Conservation (phyloP, 2,329 filamentous ascomycete species). For the Aspergillus pseudotamarii region DNA sequence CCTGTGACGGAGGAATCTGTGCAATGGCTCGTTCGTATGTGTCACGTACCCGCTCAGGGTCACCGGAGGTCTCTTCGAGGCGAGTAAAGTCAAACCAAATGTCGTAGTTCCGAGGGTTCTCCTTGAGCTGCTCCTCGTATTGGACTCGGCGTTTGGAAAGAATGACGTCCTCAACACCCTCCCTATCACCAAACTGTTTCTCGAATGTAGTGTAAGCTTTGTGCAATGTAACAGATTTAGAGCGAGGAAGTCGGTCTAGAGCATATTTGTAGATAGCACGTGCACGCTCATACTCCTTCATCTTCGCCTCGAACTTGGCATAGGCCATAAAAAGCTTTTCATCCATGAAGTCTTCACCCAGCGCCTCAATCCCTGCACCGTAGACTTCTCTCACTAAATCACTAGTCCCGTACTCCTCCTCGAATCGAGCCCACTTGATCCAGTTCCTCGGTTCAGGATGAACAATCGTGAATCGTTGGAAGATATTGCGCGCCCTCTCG, state of each 20-base stretch:
- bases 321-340: conserved; percentile 95
- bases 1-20: conserved; percentile 89
- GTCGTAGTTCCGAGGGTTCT: conserved; percentile 96
- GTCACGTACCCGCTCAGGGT: conserved; percentile 82
- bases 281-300: conserved; percentile 93
- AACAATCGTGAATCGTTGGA: conserved; percentile 84
- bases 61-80: conserved; percentile 82
- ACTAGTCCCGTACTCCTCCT: conserved; percentile 91
- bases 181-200: conserved; percentile 92
- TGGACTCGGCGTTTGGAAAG: conserved; percentile 89
- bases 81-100: conserved; percentile 94
- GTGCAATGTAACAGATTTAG: conserved; percentile 80
- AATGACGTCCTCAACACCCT: conserved; percentile 94
- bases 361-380: conserved; percentile 79
- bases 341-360: conserved; percentile 94
- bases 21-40: conserved; percentile 95
- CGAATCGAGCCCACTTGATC: conserved; percentile 98
- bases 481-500: conserved; percentile 86
- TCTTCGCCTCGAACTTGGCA: conserved; percentile 88
- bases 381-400: conserved; percentile 92
- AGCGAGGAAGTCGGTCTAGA: conserved; percentile 85
- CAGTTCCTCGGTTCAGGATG: conserved; percentile 95
- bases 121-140: conserved; percentile 92
- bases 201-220: conserved; percentile 97
- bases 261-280: conserved; percentile 97